phyloP scores from a whole-genome alignment of 1,284 basidiomycete genomes.

The Boletellus deceptivus region DNA sequence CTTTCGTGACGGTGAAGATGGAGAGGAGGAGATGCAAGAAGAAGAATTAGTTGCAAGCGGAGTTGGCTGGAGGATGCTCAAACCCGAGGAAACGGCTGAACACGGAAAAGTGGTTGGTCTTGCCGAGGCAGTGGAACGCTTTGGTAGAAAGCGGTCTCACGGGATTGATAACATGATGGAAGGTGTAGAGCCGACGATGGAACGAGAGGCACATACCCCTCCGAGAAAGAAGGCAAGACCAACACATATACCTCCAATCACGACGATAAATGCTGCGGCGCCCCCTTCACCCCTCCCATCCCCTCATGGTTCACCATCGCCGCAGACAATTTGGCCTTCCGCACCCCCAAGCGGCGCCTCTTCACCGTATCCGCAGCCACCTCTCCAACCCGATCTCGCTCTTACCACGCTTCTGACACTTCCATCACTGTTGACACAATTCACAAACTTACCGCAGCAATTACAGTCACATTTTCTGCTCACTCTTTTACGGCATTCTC shows the following conservation, averaged over 20 bases:
- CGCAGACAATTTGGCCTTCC: slow-evolving; percentile 70
- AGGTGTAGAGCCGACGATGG: slow-evolving; percentile 60
- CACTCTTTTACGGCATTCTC: slow-evolving; percentile 79
- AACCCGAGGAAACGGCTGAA: slow-evolving; percentile 55
- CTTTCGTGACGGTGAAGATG: slow-evolving; percentile 65
- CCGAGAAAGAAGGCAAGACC: slow-evolving; percentile 75
- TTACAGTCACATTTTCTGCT: slow-evolving; percentile 85
- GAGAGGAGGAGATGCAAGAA: slow-evolving; percentile 64
- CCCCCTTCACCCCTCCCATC: slow-evolving; percentile 81
- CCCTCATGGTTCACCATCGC: slow-evolving; percentile 76
- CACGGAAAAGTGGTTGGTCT: slow-evolving; percentile 57
- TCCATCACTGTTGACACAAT: slow-evolving; percentile 73
- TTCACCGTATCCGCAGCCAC: slow-evolving; percentile 63
- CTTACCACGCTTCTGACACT: slow-evolving; percentile 77
- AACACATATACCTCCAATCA: slow-evolving; percentile 52
- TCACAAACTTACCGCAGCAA: slow-evolving; percentile 64
- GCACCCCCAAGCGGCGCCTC: slow-evolving; percentile 72
- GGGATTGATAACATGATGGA: slow-evolving; percentile 72
- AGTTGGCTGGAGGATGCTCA: slow-evolving; percentile 70
- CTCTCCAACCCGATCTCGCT: slow-evolving; percentile 74
- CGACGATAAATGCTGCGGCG: slow-evolving; percentile 63
- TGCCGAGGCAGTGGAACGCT: slow-evolving; percentile 75
- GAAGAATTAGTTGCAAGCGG: slow-evolving; percentile 68
- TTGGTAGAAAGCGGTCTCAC: slow-evolving; percentile 74
- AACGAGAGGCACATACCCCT: slow-evolving; percentile 50